phyloP scores from a whole-genome alignment of 75 land plant genomes.

The Picea glauca region DNA sequence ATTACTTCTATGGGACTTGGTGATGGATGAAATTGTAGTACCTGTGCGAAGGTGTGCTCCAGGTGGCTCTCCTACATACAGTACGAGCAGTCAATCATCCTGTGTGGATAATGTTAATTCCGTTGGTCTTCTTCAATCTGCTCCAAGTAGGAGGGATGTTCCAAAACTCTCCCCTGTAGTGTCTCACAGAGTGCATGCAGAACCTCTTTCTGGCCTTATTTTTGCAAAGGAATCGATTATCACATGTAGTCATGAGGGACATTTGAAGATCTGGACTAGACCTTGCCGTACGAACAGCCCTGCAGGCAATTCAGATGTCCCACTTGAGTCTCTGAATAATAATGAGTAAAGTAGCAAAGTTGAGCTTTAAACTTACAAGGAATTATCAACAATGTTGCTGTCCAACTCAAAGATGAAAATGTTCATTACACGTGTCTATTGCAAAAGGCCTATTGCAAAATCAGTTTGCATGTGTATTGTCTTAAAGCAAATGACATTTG shows the following conservation, averaged over 20 bases:
- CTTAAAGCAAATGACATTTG: too few species aligned
- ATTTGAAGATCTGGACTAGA: constrained; percentile 41
- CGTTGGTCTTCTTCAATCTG: constrained; percentile 25
- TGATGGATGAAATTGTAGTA: constrained; percentile 44
- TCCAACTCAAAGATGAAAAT: too few species aligned
- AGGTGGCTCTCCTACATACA: constrained; percentile 11
- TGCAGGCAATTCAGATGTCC: constrained; percentile 15
- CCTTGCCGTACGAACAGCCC: constrained; percentile 16
- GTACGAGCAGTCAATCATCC: constrained; percentile 12
- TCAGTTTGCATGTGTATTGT: too few species aligned
- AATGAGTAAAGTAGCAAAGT: too few species aligned
- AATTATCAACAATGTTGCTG: too few species aligned
- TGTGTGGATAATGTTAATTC: constrained; percentile 13
- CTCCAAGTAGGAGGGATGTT: constrained; percentile 35
- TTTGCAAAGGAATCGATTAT: constrained; percentile 33
- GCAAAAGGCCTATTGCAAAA: too few species aligned
- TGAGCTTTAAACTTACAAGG: too few species aligned
- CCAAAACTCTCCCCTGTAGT: constrained; percentile 42
- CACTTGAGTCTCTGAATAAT: too few species aligned
- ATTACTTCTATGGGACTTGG: constrained; percentile 38
- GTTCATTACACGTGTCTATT: too few species aligned
- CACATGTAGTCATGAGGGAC: constrained; percentile 43
- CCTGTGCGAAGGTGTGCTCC: constrained; percentile 28
- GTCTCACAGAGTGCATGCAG: constrained; percentile 42
- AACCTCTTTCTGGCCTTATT: constrained; percentile 38